Percentiles rank a stretch among this genome's conserved stretches.
Evolutionary conservation across 2,329 filamentous ascomycete species (phyloP).

Genomic region (Capronia epimyces): DNA sequence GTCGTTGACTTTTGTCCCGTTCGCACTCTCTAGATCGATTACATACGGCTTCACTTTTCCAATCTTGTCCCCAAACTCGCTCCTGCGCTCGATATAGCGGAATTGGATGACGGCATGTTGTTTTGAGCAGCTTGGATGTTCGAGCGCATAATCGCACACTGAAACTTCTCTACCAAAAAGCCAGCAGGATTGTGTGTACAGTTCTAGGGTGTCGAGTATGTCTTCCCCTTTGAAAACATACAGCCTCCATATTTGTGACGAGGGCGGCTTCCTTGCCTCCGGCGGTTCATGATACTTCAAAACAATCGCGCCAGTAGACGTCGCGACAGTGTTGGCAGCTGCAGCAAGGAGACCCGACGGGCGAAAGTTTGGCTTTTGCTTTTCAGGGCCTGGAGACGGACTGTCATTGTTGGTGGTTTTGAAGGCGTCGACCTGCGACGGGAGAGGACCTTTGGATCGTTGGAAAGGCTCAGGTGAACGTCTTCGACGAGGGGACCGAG

Average conservation of each 20-base stretch:
- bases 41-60: conserved; percentile 80
- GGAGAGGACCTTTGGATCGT: conserved; percentile 35
- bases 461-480: conserved; percentile 11
- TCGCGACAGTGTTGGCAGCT: conserved; percentile 72
- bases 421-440: conserved; percentile 45
- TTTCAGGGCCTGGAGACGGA: conserved; percentile 47
- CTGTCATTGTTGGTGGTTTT: conserved; percentile 29
- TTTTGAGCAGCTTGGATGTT: conserved; percentile 89
- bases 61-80: conserved; percentile 79
- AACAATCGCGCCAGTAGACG: conserved; percentile 60
- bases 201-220: conserved; percentile 72
- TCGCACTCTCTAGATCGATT: conserved; percentile 88
- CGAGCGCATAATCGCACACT: conserved; percentile 76
- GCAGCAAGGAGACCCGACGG: conserved; percentile 77
- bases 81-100: conserved; percentile 71
- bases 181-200: conserved; percentile 79
- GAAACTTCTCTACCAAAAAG: conserved; percentile 73
- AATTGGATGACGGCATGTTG: conserved; percentile 97
- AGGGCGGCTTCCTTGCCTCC: conserved; percentile 80
- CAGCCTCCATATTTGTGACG: conserved; percentile 75
- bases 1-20: conserved; percentile 79
- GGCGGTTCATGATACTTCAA: conserved; percentile 95
- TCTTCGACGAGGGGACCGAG: conserved; percentile 18
- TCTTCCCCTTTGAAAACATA: conserved; percentile 86
- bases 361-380: conserved; percentile 83